Evolutionary conservation across 2,329 filamentous ascomycete species (phyloP), one percentile per base, ranked within the genome.

Genomic region (Microsporum ferrugineum): DNA sequence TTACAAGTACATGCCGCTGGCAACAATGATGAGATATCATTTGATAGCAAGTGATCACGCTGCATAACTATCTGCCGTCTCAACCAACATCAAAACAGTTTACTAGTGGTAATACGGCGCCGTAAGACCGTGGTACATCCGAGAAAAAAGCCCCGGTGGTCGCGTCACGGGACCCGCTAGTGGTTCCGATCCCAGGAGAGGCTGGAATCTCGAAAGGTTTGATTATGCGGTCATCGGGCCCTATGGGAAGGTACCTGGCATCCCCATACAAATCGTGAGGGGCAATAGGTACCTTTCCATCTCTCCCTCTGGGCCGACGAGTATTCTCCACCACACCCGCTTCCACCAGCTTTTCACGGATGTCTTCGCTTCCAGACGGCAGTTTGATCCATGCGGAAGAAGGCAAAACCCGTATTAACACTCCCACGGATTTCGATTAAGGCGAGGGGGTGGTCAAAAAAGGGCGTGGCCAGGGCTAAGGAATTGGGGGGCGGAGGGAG

Each of bases 351-450:
- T 43, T 43, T n/a, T 29, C 49, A 23, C 49, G 49, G 49, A 53
- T 53, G 49, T 33, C 29, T 53, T 53, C 49, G 49, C 49, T 53
- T 53, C 49, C 49, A 33, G 49, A 27, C 49, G 49, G 49, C 49
- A 53, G 49, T 53, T 53, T 53, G 49, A 34, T 27, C 49, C 49
- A 53, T 34, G 45, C 45, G 27, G 49, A 53, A 5, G 49, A 53
- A n/a, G 49, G 49, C 49, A 53, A 53, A 53, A 31, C 49, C 49
- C 49, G 49, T 53, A 53, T 53, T 53, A 34, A 53, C 27, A 33
- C 49, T n/a, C 27, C 49, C 27, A 8, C 12, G 31, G 49, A 53
- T 53, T 53, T 53, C 49, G 49, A 53, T 53, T 53, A 31, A 53
- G 49, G 49, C 49, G 49, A 23, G 49, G 49, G 49, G 49, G 27